A percentile compares a stretch with the other conserved stretches of the same genome.
phyloP scores from a whole-genome alignment of 139 green algal species.

The Pleodorina starrii region DNA sequence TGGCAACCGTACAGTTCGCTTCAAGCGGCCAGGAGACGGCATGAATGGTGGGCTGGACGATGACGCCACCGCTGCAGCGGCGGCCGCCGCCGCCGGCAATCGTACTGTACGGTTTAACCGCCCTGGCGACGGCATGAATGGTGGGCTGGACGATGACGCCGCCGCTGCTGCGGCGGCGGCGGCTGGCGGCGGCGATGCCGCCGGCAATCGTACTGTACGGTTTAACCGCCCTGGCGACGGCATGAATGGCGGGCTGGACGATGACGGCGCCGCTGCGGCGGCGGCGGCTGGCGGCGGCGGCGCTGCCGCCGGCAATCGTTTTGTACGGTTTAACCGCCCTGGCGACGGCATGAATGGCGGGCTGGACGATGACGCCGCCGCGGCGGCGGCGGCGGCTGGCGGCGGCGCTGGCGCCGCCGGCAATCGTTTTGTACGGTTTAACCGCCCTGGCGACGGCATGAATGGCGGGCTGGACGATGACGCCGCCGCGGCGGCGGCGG shows the following conservation, averaged over 20 bases:
- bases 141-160: not conserved
- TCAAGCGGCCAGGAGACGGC: not conserved
- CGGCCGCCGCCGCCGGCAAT: no score
- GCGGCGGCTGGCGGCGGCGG: not conserved
- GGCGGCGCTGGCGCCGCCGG: not conserved
- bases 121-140: not conserved
- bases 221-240: slow-evolving; percentile 27
- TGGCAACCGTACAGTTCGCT: slow-evolving; percentile 1
- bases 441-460: not conserved
- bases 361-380: not conserved
- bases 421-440: not conserved
- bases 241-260: not conserved
- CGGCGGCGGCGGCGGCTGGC: not conserved
- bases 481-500: not conserved
- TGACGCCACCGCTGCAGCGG: not conserved
- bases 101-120: no score
- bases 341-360: not conserved
- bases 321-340: not conserved
- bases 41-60: not conserved
- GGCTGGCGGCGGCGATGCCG: not conserved
- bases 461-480: not conserved
- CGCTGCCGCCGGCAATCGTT: not conserved
- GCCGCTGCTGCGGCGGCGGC: not conserved
- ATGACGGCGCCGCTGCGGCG: not conserved
- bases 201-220: not conserved